Evolutionary conservation across 208 protist genomes (phyloP).

Genomic region (Crithidia acanthocephali): DNA sequence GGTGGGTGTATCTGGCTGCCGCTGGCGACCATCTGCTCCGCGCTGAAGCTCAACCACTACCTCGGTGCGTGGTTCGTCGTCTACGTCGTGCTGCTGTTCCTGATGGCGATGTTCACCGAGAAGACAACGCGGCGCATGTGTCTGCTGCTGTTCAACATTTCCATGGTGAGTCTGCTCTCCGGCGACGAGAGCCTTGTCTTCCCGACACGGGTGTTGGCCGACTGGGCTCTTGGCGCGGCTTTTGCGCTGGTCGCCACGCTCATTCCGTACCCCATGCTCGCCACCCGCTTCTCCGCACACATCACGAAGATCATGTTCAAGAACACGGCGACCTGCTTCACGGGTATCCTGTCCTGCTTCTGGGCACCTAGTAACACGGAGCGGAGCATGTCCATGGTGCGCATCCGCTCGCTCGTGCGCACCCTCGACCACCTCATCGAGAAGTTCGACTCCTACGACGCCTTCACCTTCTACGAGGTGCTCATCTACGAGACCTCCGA

Average conservation of each 20-base stretch:
- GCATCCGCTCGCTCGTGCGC: slow-evolving; percentile 57
- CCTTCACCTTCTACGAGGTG: slow-evolving; percentile 68
- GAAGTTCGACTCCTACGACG: slow-evolving; percentile 51
- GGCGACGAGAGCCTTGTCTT: slow-evolving; percentile 42
- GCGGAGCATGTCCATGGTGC: slow-evolving; percentile 79
- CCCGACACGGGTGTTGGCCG: slow-evolving; percentile 45
- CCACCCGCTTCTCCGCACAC: slow-evolving; percentile 39
- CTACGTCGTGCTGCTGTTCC: slow-evolving; percentile 69
- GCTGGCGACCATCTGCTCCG: slow-evolving; percentile 52
- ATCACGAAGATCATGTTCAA: slow-evolving; percentile 43
- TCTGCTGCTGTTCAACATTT: slow-evolving; percentile 71
- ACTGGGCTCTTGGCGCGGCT: slow-evolving; percentile 63
- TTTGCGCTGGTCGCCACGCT: slow-evolving; percentile 63
- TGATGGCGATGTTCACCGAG: slow-evolving; percentile 63
- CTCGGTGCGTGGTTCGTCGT: slow-evolving; percentile 60
- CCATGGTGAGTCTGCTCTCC: slow-evolving; percentile 51
- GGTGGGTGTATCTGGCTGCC: slow-evolving; percentile 72
- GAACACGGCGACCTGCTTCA: slow-evolving; percentile 64
- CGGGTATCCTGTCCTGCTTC: slow-evolving; percentile 64
- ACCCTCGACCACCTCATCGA: slow-evolving; percentile 64
- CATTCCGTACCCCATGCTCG: slow-evolving; percentile 70
- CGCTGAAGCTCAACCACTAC: slow-evolving; percentile 46
- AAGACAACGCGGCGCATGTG: slow-evolving; percentile 58
- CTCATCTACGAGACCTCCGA: slow-evolving; percentile 75
- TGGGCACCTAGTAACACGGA: slow-evolving; percentile 73